Percentiles rank a stretch among this genome's conserved stretches.
Evolutionary conservation across 768 basidiomycete genomes (phyloP).

Genomic region (Lactarius tabidus): DNA sequence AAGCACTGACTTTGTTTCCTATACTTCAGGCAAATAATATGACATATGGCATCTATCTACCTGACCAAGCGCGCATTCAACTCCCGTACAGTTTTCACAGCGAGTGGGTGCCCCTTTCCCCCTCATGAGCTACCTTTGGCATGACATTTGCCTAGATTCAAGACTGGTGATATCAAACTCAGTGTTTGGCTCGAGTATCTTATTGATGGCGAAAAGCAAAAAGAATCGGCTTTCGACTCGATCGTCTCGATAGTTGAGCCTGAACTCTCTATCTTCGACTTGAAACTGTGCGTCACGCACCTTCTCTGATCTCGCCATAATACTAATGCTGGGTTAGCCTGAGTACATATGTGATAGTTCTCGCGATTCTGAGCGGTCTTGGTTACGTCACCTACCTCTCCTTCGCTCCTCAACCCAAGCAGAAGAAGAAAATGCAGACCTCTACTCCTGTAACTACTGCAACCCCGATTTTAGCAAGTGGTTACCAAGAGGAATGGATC

Average conservation of each 20-base stretch:
- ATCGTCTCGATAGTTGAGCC: slow-evolving; percentile 79
- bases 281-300: slow-evolving; percentile 61
- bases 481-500: slow-evolving; percentile 89
- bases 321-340: slow-evolving; percentile 35
- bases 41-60: slow-evolving; percentile 49
- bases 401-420: slow-evolving; percentile 56
- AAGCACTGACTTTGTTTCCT: slow-evolving; percentile 4
- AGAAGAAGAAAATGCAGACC: slow-evolving; percentile 40
- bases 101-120: slow-evolving; percentile 54
- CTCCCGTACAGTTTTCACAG: slow-evolving; percentile 74
- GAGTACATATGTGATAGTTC: slow-evolving; percentile 67
- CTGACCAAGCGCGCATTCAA: slow-evolving; percentile 54
- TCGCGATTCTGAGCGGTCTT: slow-evolving; percentile 56
- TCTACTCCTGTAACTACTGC: slow-evolving; percentile 50
- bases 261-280: slow-evolving; percentile 69
- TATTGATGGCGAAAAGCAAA: slow-evolving; percentile 52
- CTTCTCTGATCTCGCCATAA: slow-evolving; percentile 7
- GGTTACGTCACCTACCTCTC: slow-evolving; percentile 62
- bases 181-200: slow-evolving; percentile 73
- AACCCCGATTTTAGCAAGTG: slow-evolving; percentile 62
- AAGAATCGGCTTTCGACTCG: slow-evolving; percentile 68
- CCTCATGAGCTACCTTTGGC: slow-evolving; percentile 4
- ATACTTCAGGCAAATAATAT: slow-evolving; percentile 52
- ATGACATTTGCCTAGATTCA: slow-evolving; percentile 1
- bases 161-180: slow-evolving; percentile 43